phyloP scores from a whole-genome alignment of 2,329 filamentous ascomycete genomes.

The Microthyrium microscopicum region DNA sequence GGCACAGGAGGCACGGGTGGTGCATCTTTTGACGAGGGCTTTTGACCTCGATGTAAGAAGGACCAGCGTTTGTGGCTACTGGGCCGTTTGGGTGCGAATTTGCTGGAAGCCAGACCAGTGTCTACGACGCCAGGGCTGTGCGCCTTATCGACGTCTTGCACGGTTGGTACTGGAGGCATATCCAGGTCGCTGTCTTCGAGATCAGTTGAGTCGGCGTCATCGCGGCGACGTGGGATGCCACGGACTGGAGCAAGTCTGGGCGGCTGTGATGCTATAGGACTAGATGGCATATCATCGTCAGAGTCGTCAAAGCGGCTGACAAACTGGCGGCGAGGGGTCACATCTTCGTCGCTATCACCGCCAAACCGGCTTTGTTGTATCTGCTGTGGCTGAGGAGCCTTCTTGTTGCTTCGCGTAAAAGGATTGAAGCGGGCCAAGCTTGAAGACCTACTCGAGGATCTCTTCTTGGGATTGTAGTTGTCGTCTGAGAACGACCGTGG shows the following conservation, averaged over 20 bases:
- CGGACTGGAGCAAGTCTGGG: slow-evolving; percentile 34
- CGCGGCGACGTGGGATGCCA: slow-evolving; percentile 40
- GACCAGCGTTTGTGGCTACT: no score
- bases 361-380: slow-evolving; percentile 35
- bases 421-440: slow-evolving; percentile 19
- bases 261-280: slow-evolving; percentile 19
- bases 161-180: slow-evolving; percentile 24
- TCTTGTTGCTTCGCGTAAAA: slow-evolving; percentile 30
- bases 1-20: no score
- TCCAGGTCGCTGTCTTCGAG: slow-evolving; percentile 21
- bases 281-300: slow-evolving; percentile 35
- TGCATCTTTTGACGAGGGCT: no score
- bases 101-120: no score
- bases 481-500: neutral
- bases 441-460: slow-evolving; percentile 2
- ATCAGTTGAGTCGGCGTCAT: slow-evolving; percentile 37
- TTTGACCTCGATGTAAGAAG: no score
- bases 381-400: slow-evolving; percentile 17
- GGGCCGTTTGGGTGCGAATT: no score
- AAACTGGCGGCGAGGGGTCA: slow-evolving; percentile 20
- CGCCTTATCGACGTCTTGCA: no score
- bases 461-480: slow-evolving; percentile 1
- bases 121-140: no score
- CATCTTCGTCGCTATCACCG: slow-evolving; percentile 49
- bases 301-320: slow-evolving; percentile 33